Conservation (phyloP, 495 filamentous ascomycete species). For the Elaphomyces granulatus region DNA sequence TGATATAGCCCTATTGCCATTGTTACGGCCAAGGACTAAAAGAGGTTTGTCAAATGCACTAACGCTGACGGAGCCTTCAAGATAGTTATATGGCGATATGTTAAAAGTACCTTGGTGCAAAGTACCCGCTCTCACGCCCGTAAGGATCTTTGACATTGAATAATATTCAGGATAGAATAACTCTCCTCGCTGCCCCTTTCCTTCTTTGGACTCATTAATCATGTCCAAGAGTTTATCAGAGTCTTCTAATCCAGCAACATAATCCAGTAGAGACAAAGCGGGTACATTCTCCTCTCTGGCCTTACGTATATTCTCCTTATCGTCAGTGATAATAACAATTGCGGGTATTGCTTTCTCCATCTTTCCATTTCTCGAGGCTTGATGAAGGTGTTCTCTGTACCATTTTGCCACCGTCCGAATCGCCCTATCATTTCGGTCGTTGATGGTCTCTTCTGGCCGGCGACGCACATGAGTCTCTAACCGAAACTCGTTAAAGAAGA, state of each 20-base stretch:
- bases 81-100: slow-evolving; percentile 92
- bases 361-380: slow-evolving; percentile 38
- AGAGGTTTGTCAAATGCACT: slow-evolving; percentile 79
- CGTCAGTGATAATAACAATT: slow-evolving; percentile 88
- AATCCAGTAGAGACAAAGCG: slow-evolving; percentile 53
- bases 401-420: slow-evolving; percentile 75
- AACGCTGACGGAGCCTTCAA: slow-evolving; percentile 83
- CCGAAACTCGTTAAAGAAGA: slow-evolving; percentile 98
- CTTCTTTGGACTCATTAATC: slow-evolving; percentile 65
- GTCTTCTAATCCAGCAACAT: slow-evolving; percentile 72
- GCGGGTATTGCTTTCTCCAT: slow-evolving; percentile 49
- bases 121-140: slow-evolving; percentile 68
- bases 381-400: slow-evolving; percentile 69
- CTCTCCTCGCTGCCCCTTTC: slow-evolving; percentile 47
- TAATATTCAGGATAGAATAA: slow-evolving; percentile 75
- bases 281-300: slow-evolving; percentile 60
- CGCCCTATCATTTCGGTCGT: slow-evolving; percentile 90
- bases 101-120: slow-evolving; percentile 92
- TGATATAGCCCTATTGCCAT: slow-evolving; percentile 85
- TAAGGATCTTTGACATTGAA: slow-evolving; percentile 87
- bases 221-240: slow-evolving; percentile 81
- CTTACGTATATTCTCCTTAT: slow-evolving; percentile 73
- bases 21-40: slow-evolving; percentile 82
- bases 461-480: slow-evolving; percentile 75
- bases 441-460: slow-evolving; percentile 70